Evolutionary conservation across 2,329 filamentous ascomycete species (phyloP).

Genomic region (Fragosphaeria purpurea): DNA sequence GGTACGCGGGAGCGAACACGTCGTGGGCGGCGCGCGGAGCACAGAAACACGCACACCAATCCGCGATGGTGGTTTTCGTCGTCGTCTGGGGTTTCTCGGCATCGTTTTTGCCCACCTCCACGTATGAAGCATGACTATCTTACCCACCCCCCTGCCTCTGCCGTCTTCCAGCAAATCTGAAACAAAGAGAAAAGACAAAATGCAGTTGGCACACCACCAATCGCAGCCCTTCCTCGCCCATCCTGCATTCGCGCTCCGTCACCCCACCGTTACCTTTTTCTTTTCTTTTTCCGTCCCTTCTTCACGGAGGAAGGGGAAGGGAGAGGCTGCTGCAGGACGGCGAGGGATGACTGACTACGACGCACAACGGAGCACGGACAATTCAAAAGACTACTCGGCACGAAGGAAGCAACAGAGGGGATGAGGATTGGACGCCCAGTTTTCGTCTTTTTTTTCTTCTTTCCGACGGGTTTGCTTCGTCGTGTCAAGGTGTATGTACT

Average conservation of each 20-base stretch:
- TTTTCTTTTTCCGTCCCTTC: background rate
- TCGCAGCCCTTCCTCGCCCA: background rate
- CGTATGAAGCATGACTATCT: background rate
- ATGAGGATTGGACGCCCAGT: too few species aligned
- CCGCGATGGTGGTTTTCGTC: too few species aligned
- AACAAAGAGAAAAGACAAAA: background rate
- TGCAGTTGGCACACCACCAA: background rate
- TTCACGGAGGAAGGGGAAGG: background rate
- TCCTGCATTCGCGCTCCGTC: background rate
- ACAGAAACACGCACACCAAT: too few species aligned
- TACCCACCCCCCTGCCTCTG: background rate
- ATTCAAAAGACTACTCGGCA: too few species aligned
- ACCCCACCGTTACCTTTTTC: background rate
- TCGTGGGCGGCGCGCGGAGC: too few species aligned
- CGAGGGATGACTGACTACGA: background rate
- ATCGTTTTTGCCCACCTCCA: background rate
- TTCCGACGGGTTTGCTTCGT: too few species aligned
- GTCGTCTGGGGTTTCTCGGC: background rate
- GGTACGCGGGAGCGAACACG: too few species aligned
- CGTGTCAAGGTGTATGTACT: too few species aligned
- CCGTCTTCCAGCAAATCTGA: constrained; percentile 5
- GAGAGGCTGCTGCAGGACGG: background rate
- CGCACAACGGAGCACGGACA: too few species aligned
- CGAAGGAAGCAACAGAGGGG: too few species aligned
- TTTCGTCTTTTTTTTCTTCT: too few species aligned